These are phyloP conservation scores for Auriscalpium vulgare DNA, from an alignment of 768 basidiomycete species.

Conservation along the genomic window DNA sequence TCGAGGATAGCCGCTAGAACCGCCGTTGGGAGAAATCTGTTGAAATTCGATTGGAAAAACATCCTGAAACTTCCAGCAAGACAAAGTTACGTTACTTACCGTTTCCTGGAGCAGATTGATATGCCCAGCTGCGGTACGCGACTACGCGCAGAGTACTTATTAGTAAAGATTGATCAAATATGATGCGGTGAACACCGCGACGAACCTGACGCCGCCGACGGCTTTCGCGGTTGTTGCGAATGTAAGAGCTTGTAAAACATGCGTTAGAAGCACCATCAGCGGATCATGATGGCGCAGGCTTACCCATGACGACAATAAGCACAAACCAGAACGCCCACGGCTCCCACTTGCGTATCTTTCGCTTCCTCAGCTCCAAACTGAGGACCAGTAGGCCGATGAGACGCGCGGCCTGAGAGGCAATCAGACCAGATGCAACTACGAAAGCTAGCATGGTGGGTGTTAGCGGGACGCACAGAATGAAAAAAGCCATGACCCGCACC, in stretches of 20 bases:
- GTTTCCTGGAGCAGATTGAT: not conserved
- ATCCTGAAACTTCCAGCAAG: too few relatives aligned
- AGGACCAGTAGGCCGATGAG: conserved; percentile 6
- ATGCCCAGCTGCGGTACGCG: not conserved
- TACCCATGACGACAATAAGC: conserved; percentile 6
- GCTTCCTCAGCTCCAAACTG: conserved; percentile 4
- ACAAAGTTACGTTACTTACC: not conserved
- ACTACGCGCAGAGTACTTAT: conserved; percentile 1
- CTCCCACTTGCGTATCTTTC: not conserved
- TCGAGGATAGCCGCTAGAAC: conserved; percentile 28
- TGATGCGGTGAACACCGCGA: not conserved
- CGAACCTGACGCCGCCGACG: not conserved
- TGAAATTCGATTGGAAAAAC: too few relatives aligned
- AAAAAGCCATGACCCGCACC: not conserved
- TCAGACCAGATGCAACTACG: conserved; percentile 1
- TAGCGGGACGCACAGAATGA: not conserved
- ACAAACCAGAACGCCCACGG: conserved; percentile 1
- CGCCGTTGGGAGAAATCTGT: conserved; percentile 33
- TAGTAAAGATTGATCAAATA: not conserved
- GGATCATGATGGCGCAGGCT: not conserved
- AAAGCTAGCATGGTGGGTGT: not conserved
- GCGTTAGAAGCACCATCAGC: not conserved
- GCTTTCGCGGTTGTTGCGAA: not conserved
- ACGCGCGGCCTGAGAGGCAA: conserved; percentile 5
- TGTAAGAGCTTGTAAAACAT: not conserved